Base-by-base conservation (phyloP, 2,329 filamentous ascomycete genomes). In the Leptoxyphium fumago region DNA sequence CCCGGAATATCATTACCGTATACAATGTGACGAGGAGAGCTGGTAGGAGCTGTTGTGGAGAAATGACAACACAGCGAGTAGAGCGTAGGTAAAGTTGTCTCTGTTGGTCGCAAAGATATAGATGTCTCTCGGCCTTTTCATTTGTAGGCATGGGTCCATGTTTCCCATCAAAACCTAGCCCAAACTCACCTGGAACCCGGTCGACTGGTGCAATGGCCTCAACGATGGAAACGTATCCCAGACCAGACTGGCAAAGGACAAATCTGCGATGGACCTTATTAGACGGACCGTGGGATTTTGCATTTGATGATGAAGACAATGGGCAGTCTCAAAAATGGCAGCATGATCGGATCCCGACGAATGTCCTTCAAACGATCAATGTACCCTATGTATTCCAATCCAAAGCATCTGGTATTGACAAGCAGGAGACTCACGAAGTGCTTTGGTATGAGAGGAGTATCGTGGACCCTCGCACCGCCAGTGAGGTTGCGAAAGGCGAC, bases 371-470 rank as follows among this genome's bases (percentile, higher is more conserved):
- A 21, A 64, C 67, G 9, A 82, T 82, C 48, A 64, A 70, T 30
- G 77, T 82, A 0, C 78, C 78, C 0, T 83, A 73, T 50, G 77
- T 75, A 2, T 82, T 80, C 52, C 79, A 82, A 55, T 70, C 72
- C 5, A 71, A 72, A 0, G 77, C 77, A 0, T 81, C 77, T 0
- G 76, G 77, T 2, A 74, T 82, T 50, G 67, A 73, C 47, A 71
- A 79, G 29, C 70, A 70, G 43, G 74, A 71, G 41, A 75, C 76
- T 2, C 79, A 82, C 54, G 77, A 82, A 57, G 73, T 82, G 3
- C 56, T 82, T 8, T 82, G 78, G 78, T 82, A 82, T 52, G 73
- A 80, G 59, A 68, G 64, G 14, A 14, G 46, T 30, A 42, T 57
- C 47, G 45, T 50, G 30, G 56, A 60, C 42, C 41, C 54, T 17